Evolutionary conservation across 495 filamentous ascomycete genomes (phyloP).

Genomic region (Cetradonia linearis): DNA sequence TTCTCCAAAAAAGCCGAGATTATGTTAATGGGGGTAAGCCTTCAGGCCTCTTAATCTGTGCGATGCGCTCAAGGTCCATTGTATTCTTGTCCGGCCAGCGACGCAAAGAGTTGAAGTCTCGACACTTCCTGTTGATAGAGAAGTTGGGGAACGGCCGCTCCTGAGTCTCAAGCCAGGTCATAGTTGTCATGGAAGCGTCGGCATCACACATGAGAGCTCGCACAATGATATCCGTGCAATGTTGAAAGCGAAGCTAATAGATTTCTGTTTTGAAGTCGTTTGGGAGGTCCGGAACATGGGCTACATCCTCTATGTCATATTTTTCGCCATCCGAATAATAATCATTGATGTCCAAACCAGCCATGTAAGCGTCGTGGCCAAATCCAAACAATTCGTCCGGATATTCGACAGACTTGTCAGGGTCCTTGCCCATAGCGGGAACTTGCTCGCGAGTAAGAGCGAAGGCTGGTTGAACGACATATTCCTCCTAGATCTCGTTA

Average conservation of each 20-base stretch:
- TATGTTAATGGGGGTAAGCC: background rate
- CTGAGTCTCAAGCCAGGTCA: background rate
- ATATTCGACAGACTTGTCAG: conserved; percentile 27
- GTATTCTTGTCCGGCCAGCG: background rate
- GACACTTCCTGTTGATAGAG: background rate
- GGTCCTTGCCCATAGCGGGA: conserved; percentile 31
- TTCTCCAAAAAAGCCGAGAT: no score
- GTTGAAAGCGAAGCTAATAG: background rate
- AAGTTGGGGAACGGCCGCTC: background rate
- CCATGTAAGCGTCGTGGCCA: conserved; percentile 32
- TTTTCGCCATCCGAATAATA: conserved; percentile 25
- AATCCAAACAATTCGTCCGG: conserved; percentile 29
- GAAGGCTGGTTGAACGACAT: conserved; percentile 6
- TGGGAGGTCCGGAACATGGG: background rate
- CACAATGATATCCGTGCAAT: background rate
- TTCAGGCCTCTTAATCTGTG: background rate
- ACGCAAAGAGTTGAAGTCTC: background rate
- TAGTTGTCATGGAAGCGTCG: background rate
- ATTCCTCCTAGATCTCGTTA: background rate
- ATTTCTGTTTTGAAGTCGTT: background rate
- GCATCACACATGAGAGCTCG: background rate
- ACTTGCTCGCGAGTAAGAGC: conserved; percentile 27
- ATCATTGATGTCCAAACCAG: conserved; percentile 26
- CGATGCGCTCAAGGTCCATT: background rate
- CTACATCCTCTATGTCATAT: conserved; percentile 10